phyloP scores from a whole-genome alignment of 441 rosid genomes.

The Pelargonium australe region DNA sequence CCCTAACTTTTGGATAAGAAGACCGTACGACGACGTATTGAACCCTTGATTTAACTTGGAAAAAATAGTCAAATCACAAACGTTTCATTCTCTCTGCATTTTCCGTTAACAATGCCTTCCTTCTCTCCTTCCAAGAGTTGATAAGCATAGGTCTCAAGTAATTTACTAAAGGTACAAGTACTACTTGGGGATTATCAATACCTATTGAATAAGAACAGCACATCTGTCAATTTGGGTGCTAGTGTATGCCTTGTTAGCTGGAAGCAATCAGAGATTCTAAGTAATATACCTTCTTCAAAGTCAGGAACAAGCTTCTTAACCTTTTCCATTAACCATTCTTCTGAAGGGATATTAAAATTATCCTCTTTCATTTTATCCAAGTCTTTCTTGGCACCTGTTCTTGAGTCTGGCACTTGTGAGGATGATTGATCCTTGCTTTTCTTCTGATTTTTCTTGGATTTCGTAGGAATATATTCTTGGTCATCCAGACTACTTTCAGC shows the following conservation, averaged over 20 bases:
- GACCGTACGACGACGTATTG: no score
- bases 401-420: constrained; percentile 44
- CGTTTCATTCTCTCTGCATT: constrained; percentile 74
- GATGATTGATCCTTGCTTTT: constrained; percentile 67
- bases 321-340: constrained; percentile 71
- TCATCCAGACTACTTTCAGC: constrained; percentile 53
- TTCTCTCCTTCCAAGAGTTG: constrained; percentile 65
- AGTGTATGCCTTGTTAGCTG: constrained; percentile 6
- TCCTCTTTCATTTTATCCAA: constrained; percentile 46
- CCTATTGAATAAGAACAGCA: constrained; percentile 41
- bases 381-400: constrained; percentile 61
- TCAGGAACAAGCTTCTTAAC: constrained; percentile 54
- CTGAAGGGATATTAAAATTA: constrained; percentile 55
- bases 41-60: no score
- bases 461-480: constrained; percentile 52
- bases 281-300: constrained; percentile 64
- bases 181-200: constrained; percentile 46
- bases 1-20: no score
- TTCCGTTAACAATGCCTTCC: constrained; percentile 74
- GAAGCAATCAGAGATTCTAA: constrained; percentile 7
- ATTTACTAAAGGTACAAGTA: constrained; percentile 56
- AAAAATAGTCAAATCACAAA: no score
- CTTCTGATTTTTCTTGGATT: constrained; percentile 83
- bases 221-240: constrained; percentile 19
- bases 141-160: constrained; percentile 80